These are phyloP conservation scores for Trichoderma hamatum DNA, from an alignment of 2,329 filamentous ascomycete genomes.

Conservation along the genomic window DNA sequence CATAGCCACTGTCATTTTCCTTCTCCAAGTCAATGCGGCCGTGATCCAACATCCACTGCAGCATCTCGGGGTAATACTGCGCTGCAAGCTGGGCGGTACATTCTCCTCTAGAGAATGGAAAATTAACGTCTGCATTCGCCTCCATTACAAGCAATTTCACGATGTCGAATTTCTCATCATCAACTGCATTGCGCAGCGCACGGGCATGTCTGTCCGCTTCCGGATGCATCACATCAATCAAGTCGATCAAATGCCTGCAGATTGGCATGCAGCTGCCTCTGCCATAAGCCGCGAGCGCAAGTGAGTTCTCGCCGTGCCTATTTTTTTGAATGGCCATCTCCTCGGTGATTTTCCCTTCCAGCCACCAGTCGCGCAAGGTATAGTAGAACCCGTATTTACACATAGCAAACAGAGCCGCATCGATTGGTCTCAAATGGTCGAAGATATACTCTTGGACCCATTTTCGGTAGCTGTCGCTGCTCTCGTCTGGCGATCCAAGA, in stretches of 20 bases:
- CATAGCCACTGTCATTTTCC: background rate
- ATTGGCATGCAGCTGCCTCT: background rate
- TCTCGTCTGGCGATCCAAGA: conserved; percentile 3
- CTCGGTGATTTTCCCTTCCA: background rate
- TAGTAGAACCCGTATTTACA: conserved; percentile 3
- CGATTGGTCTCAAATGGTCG: background rate
- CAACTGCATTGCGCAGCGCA: background rate
- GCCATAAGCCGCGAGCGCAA: background rate
- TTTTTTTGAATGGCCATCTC: background rate
- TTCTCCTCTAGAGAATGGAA: no score
- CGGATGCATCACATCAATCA: background rate
- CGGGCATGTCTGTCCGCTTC: background rate
- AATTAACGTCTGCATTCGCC: background rate
- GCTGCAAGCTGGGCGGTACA: background rate
- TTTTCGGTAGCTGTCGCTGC: conserved; percentile 6
- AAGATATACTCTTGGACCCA: background rate
- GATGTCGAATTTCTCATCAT: background rate
- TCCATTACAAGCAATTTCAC: background rate
- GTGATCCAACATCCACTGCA: background rate
- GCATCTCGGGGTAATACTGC: accelerated
- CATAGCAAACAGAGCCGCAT: background rate
- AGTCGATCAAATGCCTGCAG: background rate
- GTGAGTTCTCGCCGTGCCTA: accelerated
- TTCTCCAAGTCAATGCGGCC: background rate
- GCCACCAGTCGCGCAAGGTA: conserved; percentile 20